A percentile compares a stretch with the other conserved stretches of the same genome.
Conservation (phyloP, 805 yeast genomes). For the Zygotorulaspora chibaensis region DNA sequence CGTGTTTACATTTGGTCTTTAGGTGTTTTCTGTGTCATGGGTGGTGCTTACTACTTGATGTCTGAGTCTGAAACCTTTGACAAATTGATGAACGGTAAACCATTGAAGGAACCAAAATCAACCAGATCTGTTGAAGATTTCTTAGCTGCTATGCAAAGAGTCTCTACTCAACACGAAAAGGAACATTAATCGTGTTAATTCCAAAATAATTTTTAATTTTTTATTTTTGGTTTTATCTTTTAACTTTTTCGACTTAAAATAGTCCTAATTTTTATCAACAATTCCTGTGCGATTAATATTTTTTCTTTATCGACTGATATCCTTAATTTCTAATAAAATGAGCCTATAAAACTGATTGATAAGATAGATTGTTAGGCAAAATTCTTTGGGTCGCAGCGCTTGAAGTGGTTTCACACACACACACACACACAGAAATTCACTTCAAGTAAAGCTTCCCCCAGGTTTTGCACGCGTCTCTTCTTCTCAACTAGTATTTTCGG, state of each 20-base stretch:
- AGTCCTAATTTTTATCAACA: constrained; percentile 7
- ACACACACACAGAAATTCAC: constrained; percentile 2
- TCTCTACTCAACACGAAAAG: constrained; percentile 84
- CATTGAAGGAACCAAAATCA: constrained; percentile 52
- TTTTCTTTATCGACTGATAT: constrained; percentile 14
- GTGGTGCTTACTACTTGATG: constrained; percentile 96
- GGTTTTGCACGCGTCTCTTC: neutral
- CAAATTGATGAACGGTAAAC: constrained; percentile 79
- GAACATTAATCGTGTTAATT: constrained; percentile 44
- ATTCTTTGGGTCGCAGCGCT: neutral
- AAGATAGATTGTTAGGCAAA: neutral
- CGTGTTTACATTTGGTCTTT: constrained; percentile 94
- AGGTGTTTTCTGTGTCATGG: constrained; percentile 94
- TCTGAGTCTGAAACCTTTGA: constrained; percentile 75
- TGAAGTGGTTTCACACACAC: constrained; percentile 11
- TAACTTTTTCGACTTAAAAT: constrained; percentile 5
- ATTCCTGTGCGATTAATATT: constrained; percentile 13
- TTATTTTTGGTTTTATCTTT: constrained; percentile 7
- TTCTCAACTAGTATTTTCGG: neutral
- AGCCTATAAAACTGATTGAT: neutral
- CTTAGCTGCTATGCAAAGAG: constrained; percentile 83
- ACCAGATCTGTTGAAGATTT: constrained; percentile 75
- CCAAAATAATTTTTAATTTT: constrained; percentile 4
- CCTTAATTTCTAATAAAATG: constrained; percentile 18
- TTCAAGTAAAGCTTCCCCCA: neutral